Evolutionary conservation across 345 rosid genomes (phyloP).

Genomic region (Salix brachista): DNA sequence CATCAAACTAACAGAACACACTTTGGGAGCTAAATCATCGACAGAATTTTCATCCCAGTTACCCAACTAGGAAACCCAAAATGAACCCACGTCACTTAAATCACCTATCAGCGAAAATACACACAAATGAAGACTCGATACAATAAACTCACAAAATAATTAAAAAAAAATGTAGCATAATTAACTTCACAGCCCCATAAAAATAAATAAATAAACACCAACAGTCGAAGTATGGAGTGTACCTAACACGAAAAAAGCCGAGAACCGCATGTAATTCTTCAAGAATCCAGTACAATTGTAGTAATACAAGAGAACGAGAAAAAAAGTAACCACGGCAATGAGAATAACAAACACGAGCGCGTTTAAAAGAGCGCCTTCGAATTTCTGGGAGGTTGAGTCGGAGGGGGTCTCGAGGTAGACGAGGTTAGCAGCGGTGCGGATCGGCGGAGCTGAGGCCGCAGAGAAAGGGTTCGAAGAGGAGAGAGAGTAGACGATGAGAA

Average conservation of each 20-base stretch:
- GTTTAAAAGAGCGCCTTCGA: slow-evolving; percentile 81
- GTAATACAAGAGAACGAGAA: slow-evolving; percentile 83
- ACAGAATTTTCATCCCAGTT: background rate
- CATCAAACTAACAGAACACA: background rate
- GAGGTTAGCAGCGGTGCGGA: slow-evolving; percentile 94
- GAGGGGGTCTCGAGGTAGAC: slow-evolving; percentile 82
- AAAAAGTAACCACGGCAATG: slow-evolving; percentile 72
- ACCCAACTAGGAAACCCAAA: background rate
- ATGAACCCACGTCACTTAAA: background rate
- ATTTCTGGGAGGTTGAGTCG: slow-evolving; percentile 67
- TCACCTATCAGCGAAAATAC: background rate
- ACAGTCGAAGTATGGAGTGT: background rate
- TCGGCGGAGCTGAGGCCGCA: slow-evolving; percentile 37
- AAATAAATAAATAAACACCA: too few relatives aligned
- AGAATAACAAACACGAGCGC: slow-evolving; percentile 79
- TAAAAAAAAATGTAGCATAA: background rate
- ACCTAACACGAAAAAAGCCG: slow-evolving; percentile 82
- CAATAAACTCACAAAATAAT: background rate
- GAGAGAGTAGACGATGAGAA: slow-evolving; percentile 82
- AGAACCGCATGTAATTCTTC: slow-evolving; percentile 95
- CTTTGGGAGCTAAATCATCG: background rate
- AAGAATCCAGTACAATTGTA: slow-evolving; percentile 84
- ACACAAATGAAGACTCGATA: background rate
- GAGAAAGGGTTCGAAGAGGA: slow-evolving; percentile 55
- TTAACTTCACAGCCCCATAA: too few relatives aligned